A percentile compares a stretch with the other conserved stretches of the same genome.
Conservation (phyloP, 2,329 filamentous ascomycete species). For the Botrytis hyacinthi region DNA sequence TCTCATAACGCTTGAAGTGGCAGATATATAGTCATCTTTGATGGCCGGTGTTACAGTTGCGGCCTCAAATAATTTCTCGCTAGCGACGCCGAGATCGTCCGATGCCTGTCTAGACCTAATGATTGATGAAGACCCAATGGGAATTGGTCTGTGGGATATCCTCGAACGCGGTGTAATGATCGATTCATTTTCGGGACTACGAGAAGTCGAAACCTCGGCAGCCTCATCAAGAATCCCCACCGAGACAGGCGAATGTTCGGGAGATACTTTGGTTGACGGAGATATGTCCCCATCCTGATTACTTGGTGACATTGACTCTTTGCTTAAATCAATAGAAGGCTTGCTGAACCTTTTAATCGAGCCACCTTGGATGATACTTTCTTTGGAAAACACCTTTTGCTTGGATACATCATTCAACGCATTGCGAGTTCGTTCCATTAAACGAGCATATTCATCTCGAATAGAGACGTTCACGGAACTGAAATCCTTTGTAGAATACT, state of each 20-base stretch:
- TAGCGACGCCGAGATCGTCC: background rate
- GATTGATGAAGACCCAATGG: background rate
- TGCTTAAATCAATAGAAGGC: background rate
- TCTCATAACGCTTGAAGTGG: background rate
- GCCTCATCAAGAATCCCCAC: background rate
- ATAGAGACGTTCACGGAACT: slow-evolving; percentile 16
- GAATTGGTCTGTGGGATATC: slow-evolving; percentile 8
- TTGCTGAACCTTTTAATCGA: background rate
- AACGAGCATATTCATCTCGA: slow-evolving; percentile 34
- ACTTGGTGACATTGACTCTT: slow-evolving; percentile 5
- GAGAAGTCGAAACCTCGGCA: background rate
- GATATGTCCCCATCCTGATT: slow-evolving; percentile 30
- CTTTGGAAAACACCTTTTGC: slow-evolving; percentile 18
- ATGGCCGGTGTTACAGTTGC: background rate
- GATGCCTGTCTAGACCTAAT: background rate
- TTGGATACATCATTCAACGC: slow-evolving; percentile 37
- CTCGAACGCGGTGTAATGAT: slow-evolving; percentile 2
- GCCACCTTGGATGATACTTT: background rate
- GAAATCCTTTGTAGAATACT: slow-evolving; percentile 35
- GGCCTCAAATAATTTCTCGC: background rate
- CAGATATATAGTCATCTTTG: background rate
- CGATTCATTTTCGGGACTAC: background rate
- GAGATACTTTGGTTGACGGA: background rate
- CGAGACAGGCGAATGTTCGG: background rate
- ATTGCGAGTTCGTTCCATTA: slow-evolving; percentile 35